A percentile compares a stretch with the other conserved stretches of the same genome.
phyloP scores from a whole-genome alignment of 106 monocot genomes.

The Platanthera guangdongensis region DNA sequence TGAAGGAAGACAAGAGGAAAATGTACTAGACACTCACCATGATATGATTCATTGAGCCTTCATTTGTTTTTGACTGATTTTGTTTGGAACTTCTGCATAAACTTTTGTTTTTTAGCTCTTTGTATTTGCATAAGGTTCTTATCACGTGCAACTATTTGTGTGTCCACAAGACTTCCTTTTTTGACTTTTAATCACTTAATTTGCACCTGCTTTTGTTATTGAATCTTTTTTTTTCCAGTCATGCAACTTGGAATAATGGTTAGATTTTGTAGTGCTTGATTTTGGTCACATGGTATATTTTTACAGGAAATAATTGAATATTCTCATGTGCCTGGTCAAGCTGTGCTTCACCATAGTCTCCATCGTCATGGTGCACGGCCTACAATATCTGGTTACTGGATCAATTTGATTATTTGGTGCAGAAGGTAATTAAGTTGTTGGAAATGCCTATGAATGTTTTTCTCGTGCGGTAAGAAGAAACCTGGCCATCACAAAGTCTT shows the following conservation, averaged over 20 bases:
- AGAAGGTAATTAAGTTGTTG: constrained; percentile 44
- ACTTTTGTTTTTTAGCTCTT: no score
- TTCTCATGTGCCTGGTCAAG: constrained; percentile 81
- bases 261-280: neutral
- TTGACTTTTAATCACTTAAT: neutral
- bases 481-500: no score
- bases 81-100: no score
- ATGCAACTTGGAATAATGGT: neutral
- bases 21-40: no score
- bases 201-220: neutral
- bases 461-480: no score
- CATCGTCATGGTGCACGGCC: constrained; percentile 88
- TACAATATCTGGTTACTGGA: constrained; percentile 75
- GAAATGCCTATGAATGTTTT: neutral
- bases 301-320: constrained; percentile 76
- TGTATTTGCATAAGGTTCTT: neutral
- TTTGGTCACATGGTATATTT: constrained; percentile 1
- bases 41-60: no score
- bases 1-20: no score
- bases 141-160: neutral
- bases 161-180: neutral
- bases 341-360: constrained; percentile 84
- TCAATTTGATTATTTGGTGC: constrained; percentile 94
- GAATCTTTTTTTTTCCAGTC: neutral
- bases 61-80: no score